Percentiles rank a stretch among this genome's conserved stretches.
These are phyloP conservation scores for Elsinoe perseae DNA, from an alignment of 2,329 filamentous ascomycete genomes.

Conservation along the genomic window DNA sequence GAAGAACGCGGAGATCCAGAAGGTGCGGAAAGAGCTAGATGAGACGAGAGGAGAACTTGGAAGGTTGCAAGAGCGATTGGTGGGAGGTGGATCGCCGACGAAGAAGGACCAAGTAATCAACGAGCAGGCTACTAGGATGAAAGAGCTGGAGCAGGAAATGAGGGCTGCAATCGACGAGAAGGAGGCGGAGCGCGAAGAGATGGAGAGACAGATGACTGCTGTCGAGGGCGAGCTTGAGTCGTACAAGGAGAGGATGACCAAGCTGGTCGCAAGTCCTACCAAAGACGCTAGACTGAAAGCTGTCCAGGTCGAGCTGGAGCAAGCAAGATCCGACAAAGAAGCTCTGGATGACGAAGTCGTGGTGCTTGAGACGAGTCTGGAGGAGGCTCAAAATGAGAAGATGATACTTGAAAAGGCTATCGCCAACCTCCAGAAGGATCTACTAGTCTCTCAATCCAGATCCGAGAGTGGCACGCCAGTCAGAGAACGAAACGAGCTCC, in stretches of 20 bases:
- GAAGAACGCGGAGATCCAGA: slow-evolving; percentile 31
- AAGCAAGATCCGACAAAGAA: slow-evolving; percentile 30
- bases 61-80: slow-evolving; percentile 28
- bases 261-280: slow-evolving; percentile 19
- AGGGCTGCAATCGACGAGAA: slow-evolving; percentile 30
- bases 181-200: slow-evolving; percentile 30
- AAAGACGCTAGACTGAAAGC: slow-evolving; percentile 17
- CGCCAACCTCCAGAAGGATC: slow-evolving; percentile 32
- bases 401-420: slow-evolving; percentile 53
- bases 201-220: slow-evolving; percentile 30
- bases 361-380: slow-evolving; percentile 37
- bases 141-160: slow-evolving; percentile 27
- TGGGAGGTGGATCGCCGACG: slow-evolving; percentile 31
- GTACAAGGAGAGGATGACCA: slow-evolving; percentile 24
- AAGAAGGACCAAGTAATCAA: slow-evolving; percentile 32
- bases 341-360: slow-evolving; percentile 51
- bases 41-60: slow-evolving; percentile 26
- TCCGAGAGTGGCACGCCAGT: slow-evolving; percentile 32
- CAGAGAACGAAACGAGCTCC: slow-evolving; percentile 31
- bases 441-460: slow-evolving; percentile 30
- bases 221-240: slow-evolving; percentile 27
- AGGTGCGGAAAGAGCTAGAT: slow-evolving; percentile 35
- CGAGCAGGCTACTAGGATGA: slow-evolving; percentile 31
- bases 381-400: slow-evolving; percentile 42
- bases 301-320: slow-evolving; percentile 37